Percentiles rank a stretch among this genome's conserved stretches.
Conservation (phyloP, 1,284 basidiomycete genomes). For the Tylopilus sp. region DNA sequence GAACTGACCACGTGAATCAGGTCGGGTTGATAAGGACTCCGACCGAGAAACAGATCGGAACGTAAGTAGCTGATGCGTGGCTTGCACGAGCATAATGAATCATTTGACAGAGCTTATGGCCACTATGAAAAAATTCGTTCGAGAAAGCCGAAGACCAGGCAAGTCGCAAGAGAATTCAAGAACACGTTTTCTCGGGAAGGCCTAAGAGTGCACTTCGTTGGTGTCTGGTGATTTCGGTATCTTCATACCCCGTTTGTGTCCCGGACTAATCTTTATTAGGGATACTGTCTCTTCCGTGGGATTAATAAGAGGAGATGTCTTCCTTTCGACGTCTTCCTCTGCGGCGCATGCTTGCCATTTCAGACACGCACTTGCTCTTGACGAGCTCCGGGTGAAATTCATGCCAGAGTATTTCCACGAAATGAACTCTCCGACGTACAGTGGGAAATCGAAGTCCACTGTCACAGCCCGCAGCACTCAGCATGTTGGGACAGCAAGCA, state of each 20-base stretch:
- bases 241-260: too few relatives aligned
- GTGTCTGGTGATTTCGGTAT: constrained; percentile 5
- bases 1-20: constrained; percentile 6
- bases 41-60: constrained; percentile 30
- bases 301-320: constrained; percentile 21
- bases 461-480: too few relatives aligned
- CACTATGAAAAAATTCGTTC: constrained; percentile 31
- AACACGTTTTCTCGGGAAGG: constrained; percentile 37
- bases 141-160: constrained; percentile 11
- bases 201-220: constrained; percentile 37
- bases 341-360: constrained; percentile 35
- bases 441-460: too few relatives aligned
- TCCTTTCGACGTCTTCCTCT: too few relatives aligned
- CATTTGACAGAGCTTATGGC: constrained; percentile 39
- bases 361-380: too few relatives aligned
- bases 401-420: too few relatives aligned
- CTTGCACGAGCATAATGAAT: background rate
- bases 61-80: constrained; percentile 10
- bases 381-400: too few relatives aligned
- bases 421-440: too few relatives aligned
- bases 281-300: constrained; percentile 44
- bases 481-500: too few relatives aligned
- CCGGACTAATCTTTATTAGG: constrained; percentile 27
- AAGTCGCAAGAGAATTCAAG: constrained; percentile 36
- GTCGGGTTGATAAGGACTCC: constrained; percentile 24